Percentiles rank a stretch among this genome's conserved stretches.
phyloP scores from a whole-genome alignment of 805 yeast genomes.

The Teunomyces panamensis region DNA sequence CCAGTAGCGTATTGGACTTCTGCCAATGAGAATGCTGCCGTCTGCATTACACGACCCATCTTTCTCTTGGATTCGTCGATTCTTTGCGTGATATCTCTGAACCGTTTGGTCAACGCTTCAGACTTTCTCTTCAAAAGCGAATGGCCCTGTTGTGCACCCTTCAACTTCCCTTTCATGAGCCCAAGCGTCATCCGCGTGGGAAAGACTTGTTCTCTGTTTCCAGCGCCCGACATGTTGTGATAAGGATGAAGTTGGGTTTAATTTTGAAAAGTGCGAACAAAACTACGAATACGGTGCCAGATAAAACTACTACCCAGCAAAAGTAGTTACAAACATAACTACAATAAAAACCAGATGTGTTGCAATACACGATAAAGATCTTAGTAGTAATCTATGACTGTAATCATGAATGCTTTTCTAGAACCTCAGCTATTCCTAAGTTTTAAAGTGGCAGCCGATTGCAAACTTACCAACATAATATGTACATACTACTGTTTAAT shows the following conservation, averaged over 20 bases:
- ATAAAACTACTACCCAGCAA: no score
- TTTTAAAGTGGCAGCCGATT: no score
- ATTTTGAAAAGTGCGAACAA: not conserved
- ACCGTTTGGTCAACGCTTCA: slow-evolving; percentile 93
- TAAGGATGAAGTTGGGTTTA: not conserved
- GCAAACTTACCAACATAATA: no score
- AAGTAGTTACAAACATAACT: no score
- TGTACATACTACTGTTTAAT: no score
- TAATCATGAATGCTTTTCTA: no score
- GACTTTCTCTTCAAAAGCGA: slow-evolving; percentile 90
- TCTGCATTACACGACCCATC: slow-evolving; percentile 98
- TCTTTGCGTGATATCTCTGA: slow-evolving; percentile 90
- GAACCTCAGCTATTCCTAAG: no score
- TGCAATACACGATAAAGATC: no score
- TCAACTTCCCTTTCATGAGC: slow-evolving; percentile 89
- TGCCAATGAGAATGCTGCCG: slow-evolving; percentile 95
- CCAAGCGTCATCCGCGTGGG: slow-evolving; percentile 98
- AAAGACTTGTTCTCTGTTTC: slow-evolving; percentile 90
- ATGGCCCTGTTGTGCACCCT: slow-evolving; percentile 97
- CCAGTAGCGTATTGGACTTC: slow-evolving; percentile 98
- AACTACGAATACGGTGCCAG: no score
- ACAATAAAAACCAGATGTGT: no score
- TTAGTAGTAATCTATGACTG: no score
- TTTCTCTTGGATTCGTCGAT: slow-evolving; percentile 94
- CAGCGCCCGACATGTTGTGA: slow-evolving; percentile 57